A percentile compares a stretch with the other conserved stretches of the same genome.
Evolutionary conservation across 306 rosid genomes (phyloP).

Genomic region (Citrullus mucosospermus): DNA sequence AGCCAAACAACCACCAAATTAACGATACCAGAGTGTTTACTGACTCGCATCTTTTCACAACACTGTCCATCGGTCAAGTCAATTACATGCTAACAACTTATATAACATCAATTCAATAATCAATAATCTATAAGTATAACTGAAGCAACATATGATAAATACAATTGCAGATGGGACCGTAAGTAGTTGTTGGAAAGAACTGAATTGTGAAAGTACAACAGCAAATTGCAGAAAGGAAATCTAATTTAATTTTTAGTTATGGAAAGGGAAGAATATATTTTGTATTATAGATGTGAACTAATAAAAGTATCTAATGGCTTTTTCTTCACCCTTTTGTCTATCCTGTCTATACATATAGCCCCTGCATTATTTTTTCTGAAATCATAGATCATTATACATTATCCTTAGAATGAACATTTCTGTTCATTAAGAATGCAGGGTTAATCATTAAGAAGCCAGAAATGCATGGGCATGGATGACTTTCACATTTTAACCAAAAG

Average conservation of each 20-base stretch:
- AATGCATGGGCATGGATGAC: not conserved
- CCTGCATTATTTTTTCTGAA: not conserved
- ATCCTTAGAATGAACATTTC: not conserved
- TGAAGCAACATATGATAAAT: not conserved
- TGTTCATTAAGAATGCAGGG: not conserved
- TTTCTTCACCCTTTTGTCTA: not conserved
- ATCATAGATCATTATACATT: not conserved
- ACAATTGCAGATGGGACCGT: not conserved
- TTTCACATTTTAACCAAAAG: not conserved
- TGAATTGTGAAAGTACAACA: not conserved
- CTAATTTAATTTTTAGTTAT: not conserved
- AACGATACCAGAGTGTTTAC: slow-evolving; percentile 73
- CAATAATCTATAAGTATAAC: not conserved
- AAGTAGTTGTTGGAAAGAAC: not conserved
- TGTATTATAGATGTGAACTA: not conserved
- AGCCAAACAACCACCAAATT: slow-evolving; percentile 95
- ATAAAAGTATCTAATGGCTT: not conserved
- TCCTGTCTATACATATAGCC: not conserved
- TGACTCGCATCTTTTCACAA: slow-evolving; percentile 62
- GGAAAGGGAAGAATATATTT: not conserved
- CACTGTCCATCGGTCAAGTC: slow-evolving; percentile 32
- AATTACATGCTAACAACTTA: slow-evolving; percentile 14
- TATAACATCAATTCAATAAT: slow-evolving; percentile 8
- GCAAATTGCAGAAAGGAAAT: not conserved
- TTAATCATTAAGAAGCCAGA: not conserved